These are phyloP conservation scores for Geotrichum histeridarum DNA, from an alignment of 1,139 yeast genomes.

Conservation along the genomic window DNA sequence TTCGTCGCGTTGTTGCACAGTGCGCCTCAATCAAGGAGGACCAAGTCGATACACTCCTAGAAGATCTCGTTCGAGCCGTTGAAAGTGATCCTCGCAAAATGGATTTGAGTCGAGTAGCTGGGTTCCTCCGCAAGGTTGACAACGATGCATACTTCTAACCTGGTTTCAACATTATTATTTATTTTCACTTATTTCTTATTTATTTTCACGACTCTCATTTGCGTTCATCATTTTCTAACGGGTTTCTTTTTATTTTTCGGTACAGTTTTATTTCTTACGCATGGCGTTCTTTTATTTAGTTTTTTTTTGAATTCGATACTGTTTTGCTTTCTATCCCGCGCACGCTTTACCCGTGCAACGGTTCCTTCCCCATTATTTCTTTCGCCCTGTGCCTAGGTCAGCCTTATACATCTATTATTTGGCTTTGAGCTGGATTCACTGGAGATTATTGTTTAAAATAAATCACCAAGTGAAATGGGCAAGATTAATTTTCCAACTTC, in stretches of 20 bases:
- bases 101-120: slow-evolving; percentile 51
- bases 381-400: slow-evolving; percentile 11
- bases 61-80: slow-evolving; percentile 83
- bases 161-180: background rate
- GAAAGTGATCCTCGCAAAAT: slow-evolving; percentile 73
- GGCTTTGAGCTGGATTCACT: slow-evolving; percentile 11
- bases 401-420: slow-evolving; percentile 6
- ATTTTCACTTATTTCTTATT: background rate
- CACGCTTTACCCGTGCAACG: background rate
- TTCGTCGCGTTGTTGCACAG: slow-evolving; percentile 80
- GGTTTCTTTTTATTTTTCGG: too few relatives aligned
- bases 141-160: slow-evolving; percentile 3
- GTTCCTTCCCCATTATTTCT: background rate
- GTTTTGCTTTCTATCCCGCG: background rate
- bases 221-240: too few relatives aligned
- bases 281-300: background rate
- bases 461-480: slow-evolving; percentile 4
- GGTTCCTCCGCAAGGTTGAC: slow-evolving; percentile 44
- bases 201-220: too few relatives aligned
- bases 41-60: slow-evolving; percentile 77
- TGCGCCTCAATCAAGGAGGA: slow-evolving; percentile 80
- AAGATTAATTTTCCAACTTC: slow-evolving; percentile 5
- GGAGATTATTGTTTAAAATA: background rate
- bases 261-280: background rate
- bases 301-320: background rate